phyloP scores from a whole-genome alignment of 495 filamentous ascomycete genomes.

The Clohesyomyces aquaticus region DNA sequence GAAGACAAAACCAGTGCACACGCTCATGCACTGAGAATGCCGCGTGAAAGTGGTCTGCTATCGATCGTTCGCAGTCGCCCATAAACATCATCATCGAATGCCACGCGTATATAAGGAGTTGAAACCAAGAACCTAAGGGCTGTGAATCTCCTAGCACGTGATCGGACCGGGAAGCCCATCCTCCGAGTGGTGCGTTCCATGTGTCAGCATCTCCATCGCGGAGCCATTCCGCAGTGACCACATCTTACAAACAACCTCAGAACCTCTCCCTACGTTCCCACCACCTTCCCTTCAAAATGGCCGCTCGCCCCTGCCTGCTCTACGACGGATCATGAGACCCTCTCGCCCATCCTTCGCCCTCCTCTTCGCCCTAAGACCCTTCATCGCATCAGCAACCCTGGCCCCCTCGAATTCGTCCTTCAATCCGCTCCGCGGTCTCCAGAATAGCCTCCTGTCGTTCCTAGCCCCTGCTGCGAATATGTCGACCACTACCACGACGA shows the following conservation, averaged over 20 bases:
- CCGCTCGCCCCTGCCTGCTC: not conserved
- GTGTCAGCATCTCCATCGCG: conserved; percentile 1
- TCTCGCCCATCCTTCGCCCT: not conserved
- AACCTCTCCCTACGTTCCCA: not conserved
- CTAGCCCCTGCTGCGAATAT: not conserved
- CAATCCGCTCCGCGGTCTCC: conserved; percentile 18
- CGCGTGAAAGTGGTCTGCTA: too few relatives aligned
- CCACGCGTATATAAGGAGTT: too few relatives aligned
- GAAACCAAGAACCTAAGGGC: too few relatives aligned
- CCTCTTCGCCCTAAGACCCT: not conserved
- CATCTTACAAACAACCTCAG: conserved; percentile 17
- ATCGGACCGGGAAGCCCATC: too few relatives aligned
- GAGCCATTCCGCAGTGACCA: conserved; percentile 1
- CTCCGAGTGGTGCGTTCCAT: too few relatives aligned
- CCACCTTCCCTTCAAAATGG: conserved; percentile 13
- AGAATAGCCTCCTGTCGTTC: conserved; percentile 9
- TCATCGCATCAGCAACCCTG: not conserved
- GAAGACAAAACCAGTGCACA: too few relatives aligned
- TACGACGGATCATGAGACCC: conserved; percentile 21
- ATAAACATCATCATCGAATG: too few relatives aligned
- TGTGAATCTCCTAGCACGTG: too few relatives aligned
- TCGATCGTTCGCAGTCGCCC: too few relatives aligned
- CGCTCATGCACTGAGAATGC: too few relatives aligned
- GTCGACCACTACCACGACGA: not conserved
- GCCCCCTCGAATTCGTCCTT: conserved; percentile 4